A percentile compares a stretch with the other conserved stretches of the same genome.
Conservation (phyloP, 208 protist species). For the Crithidia acanthocephali region DNA sequence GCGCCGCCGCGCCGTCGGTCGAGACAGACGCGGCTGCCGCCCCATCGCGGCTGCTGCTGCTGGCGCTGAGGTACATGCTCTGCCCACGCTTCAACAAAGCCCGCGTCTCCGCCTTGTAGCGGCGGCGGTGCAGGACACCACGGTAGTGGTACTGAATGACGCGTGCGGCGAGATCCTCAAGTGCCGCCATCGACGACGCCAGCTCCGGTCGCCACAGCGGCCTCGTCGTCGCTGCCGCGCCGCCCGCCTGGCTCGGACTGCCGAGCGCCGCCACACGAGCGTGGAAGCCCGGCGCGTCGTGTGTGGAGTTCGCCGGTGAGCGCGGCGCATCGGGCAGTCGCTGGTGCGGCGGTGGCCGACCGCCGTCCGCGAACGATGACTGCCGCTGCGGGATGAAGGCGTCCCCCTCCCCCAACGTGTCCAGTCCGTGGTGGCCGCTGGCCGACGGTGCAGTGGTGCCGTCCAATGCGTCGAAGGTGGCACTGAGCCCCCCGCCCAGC, state of each 20-base stretch:
- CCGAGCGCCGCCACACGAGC: not conserved
- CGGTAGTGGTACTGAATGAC: slow-evolving; percentile 75
- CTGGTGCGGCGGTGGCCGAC: not conserved
- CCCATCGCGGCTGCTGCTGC: slow-evolving; percentile 15
- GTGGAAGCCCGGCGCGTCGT: not conserved
- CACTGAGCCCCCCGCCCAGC: not conserved
- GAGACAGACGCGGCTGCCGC: no score
- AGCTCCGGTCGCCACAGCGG: slow-evolving; percentile 26
- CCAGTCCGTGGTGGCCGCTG: not conserved
- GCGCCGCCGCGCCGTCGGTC: no score
- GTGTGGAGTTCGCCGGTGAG: not conserved
- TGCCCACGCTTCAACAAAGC: slow-evolving; percentile 26
- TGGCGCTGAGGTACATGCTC: slow-evolving; percentile 11
- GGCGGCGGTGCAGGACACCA: slow-evolving; percentile 34
- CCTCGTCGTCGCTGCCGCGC: not conserved
- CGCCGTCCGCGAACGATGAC: not conserved
- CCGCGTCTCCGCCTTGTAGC: slow-evolving; percentile 35
- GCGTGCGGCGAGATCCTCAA: slow-evolving; percentile 59
- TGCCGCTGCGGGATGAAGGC: slow-evolving; percentile 5
- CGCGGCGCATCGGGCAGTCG: not conserved
- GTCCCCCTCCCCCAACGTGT: not conserved
- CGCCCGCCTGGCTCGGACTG: not conserved
- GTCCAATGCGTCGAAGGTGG: not conserved
- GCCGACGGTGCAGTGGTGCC: not conserved
- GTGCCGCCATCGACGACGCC: slow-evolving; percentile 12